Conservation (phyloP, 345 rosid genomes). For the Acer saccharum region DNA sequence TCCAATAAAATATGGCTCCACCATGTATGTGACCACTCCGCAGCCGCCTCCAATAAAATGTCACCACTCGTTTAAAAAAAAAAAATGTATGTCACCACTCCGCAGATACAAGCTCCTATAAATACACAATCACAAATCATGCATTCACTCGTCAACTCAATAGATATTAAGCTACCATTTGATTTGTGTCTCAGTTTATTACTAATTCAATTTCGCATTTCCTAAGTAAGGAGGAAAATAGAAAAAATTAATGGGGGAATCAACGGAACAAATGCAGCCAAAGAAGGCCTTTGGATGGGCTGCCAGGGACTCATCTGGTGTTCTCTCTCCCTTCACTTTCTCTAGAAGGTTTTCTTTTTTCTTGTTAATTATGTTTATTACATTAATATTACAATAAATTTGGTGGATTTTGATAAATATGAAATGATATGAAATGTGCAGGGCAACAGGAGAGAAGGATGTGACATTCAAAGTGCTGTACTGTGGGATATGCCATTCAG, state of each 20-base stretch:
- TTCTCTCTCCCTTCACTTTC: slow-evolving; percentile 55
- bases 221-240: background rate
- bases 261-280: slow-evolving; percentile 29
- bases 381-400: no score
- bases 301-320: slow-evolving; percentile 57
- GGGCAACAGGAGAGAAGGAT: slow-evolving; percentile 60
- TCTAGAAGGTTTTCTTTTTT: slow-evolving; percentile 42
- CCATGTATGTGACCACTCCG: no score
- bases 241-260: background rate
- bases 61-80: background rate
- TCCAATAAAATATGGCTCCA: no score
- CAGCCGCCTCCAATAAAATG: background rate
- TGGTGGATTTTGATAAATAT: no score
- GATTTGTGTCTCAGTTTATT: no score
- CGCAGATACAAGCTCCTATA: background rate
- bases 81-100: no score
- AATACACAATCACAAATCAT: background rate
- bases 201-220: no score
- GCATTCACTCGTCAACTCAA: no score
- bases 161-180: no score
- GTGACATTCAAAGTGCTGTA: slow-evolving; percentile 58
- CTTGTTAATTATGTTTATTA: no score
- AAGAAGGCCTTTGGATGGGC: slow-evolving; percentile 59
- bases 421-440: background rate
- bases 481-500: slow-evolving; percentile 80